A percentile compares a stretch with the other conserved stretches of the same genome.
phyloP scores from a whole-genome alignment of 345 rosid species.

The Pistacia integerrima region DNA sequence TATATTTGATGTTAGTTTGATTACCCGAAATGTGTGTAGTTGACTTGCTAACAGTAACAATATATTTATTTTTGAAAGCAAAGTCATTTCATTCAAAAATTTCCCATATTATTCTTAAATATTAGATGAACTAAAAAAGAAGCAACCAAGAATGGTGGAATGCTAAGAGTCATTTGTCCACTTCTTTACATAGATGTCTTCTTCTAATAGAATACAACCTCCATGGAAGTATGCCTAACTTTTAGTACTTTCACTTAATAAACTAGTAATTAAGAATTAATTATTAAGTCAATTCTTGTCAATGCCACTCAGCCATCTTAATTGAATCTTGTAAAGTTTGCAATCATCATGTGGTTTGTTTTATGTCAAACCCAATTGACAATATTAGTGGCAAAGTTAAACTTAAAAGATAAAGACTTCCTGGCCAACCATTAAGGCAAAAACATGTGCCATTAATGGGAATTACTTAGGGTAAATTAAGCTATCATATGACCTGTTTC shows the following conservation, averaged over 20 bases:
- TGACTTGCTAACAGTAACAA: no score
- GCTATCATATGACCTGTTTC: slow-evolving; percentile 1
- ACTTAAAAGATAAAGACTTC: neutral
- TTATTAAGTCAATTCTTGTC: no score
- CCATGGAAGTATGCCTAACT: neutral
- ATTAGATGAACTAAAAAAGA: neutral
- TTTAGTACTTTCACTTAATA: neutral
- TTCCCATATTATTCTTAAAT: no score
- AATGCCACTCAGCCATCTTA: neutral
- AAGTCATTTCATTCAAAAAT: no score
- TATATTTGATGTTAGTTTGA: no score
- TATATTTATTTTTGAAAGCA: no score
- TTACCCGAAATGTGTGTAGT: no score
- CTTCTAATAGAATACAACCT: neutral
- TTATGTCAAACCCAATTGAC: neutral
- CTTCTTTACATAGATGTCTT: neutral
- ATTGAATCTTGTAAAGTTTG: neutral
- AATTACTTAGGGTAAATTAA: neutral
- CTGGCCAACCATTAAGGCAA: neutral
- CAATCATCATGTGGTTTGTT: no score
- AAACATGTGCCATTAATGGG: slow-evolving; percentile 20
- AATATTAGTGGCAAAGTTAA: neutral
- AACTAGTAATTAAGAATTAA: no score
- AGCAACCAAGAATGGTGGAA: neutral
- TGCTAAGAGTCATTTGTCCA: neutral